phyloP scores from a whole-genome alignment of 371 early-diverging fungal species.

The Thermomucor indicae-seudaticae region DNA sequence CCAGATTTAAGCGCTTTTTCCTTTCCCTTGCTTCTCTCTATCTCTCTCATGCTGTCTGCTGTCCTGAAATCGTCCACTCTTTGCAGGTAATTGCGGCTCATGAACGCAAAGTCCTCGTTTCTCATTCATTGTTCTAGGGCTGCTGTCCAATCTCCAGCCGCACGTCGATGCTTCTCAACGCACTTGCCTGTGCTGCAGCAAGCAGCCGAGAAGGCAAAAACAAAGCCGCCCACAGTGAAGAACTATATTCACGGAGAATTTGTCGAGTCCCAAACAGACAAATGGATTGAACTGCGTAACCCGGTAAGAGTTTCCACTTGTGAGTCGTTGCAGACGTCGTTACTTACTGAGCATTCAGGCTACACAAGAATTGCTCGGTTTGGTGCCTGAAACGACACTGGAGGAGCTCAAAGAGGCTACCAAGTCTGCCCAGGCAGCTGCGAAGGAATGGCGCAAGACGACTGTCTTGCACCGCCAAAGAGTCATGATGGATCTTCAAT shows the following conservation, averaged over 20 bases:
- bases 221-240: slow-evolving; percentile 59
- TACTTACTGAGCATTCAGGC: slow-evolving; percentile 50
- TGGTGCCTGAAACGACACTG: slow-evolving; percentile 88
- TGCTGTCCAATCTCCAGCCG: slow-evolving; percentile 3
- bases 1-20: no score
- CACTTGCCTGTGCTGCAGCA: slow-evolving; percentile 38
- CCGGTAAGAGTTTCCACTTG: slow-evolving; percentile 60
- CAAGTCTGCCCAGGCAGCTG: slow-evolving; percentile 71
- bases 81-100: no score
- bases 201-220: slow-evolving; percentile 14
- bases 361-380: slow-evolving; percentile 86
- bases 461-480: slow-evolving; percentile 82
- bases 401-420: slow-evolving; percentile 87
- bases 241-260: slow-evolving; percentile 92
- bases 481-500: slow-evolving; percentile 91
- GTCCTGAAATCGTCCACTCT: no score
- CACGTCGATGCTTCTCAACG: slow-evolving; percentile 30
- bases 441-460: slow-evolving; percentile 86
- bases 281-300: slow-evolving; percentile 89
- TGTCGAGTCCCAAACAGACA: slow-evolving; percentile 78
- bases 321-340: neutral
- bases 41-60: no score
- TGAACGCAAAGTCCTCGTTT: no score
- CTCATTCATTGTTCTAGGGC: no score
- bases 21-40: no score